phyloP scores from a whole-genome alignment of 2,329 filamentous ascomycete species.

The Byssochlamys sp. region DNA sequence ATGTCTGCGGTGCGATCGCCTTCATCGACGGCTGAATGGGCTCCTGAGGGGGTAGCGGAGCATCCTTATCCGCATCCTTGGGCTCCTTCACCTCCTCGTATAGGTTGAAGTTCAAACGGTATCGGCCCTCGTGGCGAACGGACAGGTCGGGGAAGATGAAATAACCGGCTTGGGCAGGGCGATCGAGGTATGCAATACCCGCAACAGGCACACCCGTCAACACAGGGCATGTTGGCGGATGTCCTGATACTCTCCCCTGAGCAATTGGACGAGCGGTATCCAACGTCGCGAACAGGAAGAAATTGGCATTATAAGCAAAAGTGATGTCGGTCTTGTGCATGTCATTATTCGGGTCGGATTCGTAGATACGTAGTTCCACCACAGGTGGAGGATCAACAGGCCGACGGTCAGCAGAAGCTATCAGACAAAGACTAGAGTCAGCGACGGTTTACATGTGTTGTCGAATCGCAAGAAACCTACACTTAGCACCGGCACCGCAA shows the following conservation, averaged over 20 bases:
- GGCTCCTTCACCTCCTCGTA: constrained; percentile 87
- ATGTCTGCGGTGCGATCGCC: constrained; percentile 41
- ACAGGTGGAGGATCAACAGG: constrained; percentile 93
- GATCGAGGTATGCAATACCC: constrained; percentile 90
- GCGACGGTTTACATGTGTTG: constrained; percentile 2
- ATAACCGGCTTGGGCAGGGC: constrained; percentile 69
- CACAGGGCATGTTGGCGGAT: constrained; percentile 64
- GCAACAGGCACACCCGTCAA: constrained; percentile 90
- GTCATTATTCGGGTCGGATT: constrained; percentile 48
- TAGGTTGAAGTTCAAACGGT: constrained; percentile 80
- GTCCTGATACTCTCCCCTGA: constrained; percentile 62
- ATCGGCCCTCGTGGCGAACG: constrained; percentile 87
- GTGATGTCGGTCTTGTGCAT: constrained; percentile 62
- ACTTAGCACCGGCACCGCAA: constrained; percentile 90
- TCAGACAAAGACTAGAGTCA: constrained; percentile 7
- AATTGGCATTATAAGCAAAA: constrained; percentile 88
- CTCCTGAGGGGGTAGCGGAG: constrained; percentile 31
- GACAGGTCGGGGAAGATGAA: constrained; percentile 97
- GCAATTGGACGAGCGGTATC: constrained; percentile 77
- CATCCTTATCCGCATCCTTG: constrained; percentile 60
- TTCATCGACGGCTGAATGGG: constrained; percentile 21
- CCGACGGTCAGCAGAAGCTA: constrained; percentile 75
- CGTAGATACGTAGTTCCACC: constrained; percentile 77
- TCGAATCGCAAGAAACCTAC: constrained; percentile 43
- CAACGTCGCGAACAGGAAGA: constrained; percentile 90